phyloP scores from a whole-genome alignment of 2,329 filamentous ascomycete species.

The Gaeumannomyces tritici region DNA sequence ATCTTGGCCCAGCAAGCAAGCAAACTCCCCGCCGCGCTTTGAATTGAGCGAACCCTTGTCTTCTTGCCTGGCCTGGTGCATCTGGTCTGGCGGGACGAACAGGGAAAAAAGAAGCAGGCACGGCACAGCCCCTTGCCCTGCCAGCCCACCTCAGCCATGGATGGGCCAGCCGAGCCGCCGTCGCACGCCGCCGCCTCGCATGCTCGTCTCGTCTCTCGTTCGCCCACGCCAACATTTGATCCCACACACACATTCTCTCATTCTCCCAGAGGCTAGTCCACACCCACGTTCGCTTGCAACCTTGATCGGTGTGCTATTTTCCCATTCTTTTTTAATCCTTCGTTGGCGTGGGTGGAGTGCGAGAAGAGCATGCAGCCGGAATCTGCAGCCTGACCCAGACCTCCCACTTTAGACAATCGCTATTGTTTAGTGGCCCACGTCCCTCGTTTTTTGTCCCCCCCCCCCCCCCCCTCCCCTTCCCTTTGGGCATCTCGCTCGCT shows the following conservation, averaged over 20 bases:
- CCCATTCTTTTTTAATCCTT: constrained; percentile 9
- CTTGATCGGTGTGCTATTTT: constrained; percentile 5
- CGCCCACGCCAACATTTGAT: background rate
- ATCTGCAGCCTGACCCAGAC: background rate
- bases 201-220: background rate
- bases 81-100: no score
- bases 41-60: background rate
- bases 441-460: background rate
- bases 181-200: background rate
- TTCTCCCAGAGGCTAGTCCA: background rate
- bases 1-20: no score
- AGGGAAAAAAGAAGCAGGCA: background rate
- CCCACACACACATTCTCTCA: no score
- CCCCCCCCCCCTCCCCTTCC: no score
- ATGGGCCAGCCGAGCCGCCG: background rate
- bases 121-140: background rate
- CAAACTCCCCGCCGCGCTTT: no score
- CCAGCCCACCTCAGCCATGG: no score
- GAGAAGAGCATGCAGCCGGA: background rate
- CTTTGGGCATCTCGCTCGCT: background rate
- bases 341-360: background rate
- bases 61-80: no score
- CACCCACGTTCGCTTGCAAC: background rate
- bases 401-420: background rate
- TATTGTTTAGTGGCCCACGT: background rate